Conservation (phyloP, 495 filamentous ascomycete genomes). For the Penicillium ochrochloron region DNA sequence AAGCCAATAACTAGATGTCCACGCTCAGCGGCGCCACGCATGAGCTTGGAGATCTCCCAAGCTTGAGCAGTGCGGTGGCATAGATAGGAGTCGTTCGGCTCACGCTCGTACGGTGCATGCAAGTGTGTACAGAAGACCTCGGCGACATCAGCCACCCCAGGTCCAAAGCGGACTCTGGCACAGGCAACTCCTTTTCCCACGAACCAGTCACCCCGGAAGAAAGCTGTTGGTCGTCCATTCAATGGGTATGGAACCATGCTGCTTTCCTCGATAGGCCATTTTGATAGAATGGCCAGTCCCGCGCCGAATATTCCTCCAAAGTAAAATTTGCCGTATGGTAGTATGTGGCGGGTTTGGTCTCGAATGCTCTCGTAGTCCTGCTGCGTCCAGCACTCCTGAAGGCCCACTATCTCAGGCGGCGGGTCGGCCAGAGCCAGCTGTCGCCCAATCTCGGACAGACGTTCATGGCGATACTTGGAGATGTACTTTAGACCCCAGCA, state of each 20-base stretch:
- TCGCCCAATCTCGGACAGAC: conserved; percentile 81
- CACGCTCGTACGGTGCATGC: conserved; percentile 85
- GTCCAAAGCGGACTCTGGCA: conserved; percentile 77
- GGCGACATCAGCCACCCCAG: conserved; percentile 64
- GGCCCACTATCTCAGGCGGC: conserved; percentile 80
- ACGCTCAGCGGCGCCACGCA: conserved; percentile 80
- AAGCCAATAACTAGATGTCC: conserved; percentile 84
- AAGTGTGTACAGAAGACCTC: conserved; percentile 97
- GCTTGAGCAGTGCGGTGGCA: conserved; percentile 91
- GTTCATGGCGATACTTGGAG: conserved; percentile 75
- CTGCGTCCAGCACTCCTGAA: conserved; percentile 96
- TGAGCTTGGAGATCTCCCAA: conserved; percentile 95
- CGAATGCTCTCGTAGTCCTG: conserved; percentile 87
- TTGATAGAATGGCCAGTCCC: conserved; percentile 88
- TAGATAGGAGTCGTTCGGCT: conserved; percentile 81
- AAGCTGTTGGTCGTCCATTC: conserved; percentile 90
- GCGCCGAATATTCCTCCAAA: conserved; percentile 85
- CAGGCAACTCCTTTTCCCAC: conserved; percentile 94
- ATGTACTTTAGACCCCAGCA: conserved; percentile 96
- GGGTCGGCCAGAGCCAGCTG: conserved; percentile 69
- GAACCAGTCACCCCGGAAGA: conserved; percentile 89
- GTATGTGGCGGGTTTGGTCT: conserved; percentile 68
- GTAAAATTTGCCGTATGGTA: conserved; percentile 97
- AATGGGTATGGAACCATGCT: conserved; percentile 86
- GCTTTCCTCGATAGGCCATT: conserved; percentile 95